Evolutionary conservation across 805 yeast species (phyloP).

Genomic region (Naumovozyma castellii): DNA sequence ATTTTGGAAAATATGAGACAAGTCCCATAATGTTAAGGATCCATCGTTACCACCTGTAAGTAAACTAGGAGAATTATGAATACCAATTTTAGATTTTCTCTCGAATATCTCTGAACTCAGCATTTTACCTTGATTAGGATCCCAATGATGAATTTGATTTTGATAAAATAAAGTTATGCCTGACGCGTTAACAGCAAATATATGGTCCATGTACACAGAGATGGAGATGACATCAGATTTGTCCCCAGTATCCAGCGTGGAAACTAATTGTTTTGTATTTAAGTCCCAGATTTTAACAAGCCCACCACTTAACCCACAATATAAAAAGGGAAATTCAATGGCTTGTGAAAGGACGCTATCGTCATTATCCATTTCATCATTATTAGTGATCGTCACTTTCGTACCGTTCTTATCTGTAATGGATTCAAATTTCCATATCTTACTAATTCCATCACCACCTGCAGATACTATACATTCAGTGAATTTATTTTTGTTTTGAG

Average conservation of each 20-base stretch:
- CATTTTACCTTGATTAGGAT: constrained; percentile 46
- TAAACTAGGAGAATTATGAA: constrained; percentile 34
- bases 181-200: constrained; percentile 32
- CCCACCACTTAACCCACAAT: constrained; percentile 75
- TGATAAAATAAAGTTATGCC: constrained; percentile 39
- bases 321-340: constrained; percentile 55
- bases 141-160: constrained; percentile 38
- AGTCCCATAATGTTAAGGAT: constrained; percentile 64
- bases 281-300: constrained; percentile 79
- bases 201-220: constrained; percentile 23
- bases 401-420: constrained; percentile 9
- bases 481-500: not conserved
- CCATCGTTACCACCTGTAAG: constrained; percentile 66
- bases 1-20: constrained; percentile 6
- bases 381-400: constrained; percentile 9
- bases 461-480: constrained; percentile 48
- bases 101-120: constrained; percentile 45
- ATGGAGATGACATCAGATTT: constrained; percentile 46
- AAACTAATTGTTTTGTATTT: constrained; percentile 62
- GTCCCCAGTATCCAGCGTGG: constrained; percentile 32
- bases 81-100: constrained; percentile 18
- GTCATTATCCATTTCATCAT: constrained; percentile 38
- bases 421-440: constrained; percentile 54
- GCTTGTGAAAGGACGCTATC: constrained; percentile 67
- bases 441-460: constrained; percentile 87